Evolutionary conservation across 2,329 filamentous ascomycete species (phyloP), one percentile per base, ranked within the genome.

Genomic region (Alternaria postmessia): DNA sequence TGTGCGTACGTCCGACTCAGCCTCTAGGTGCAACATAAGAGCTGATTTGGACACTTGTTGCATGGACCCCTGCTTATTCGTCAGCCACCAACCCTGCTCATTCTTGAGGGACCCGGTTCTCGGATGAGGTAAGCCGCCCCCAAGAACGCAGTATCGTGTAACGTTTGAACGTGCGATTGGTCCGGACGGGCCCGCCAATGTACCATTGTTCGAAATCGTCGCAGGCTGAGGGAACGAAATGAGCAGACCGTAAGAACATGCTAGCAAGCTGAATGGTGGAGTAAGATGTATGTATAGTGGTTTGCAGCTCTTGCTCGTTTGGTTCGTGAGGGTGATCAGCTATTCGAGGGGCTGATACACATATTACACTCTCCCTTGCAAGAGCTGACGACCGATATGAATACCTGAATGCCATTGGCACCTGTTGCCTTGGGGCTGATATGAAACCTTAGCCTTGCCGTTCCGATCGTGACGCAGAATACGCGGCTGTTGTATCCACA

Each of bases 121-220:
- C 18, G 22, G 20, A 46, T 54, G 53, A 63, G 39, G 14, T 54
- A 44, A 61, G 59, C 54, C 54, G 51, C 47, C 51, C 39, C 47
- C 52, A 12, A 34, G 16, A 42, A 41, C 34, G 44, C n/a, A 52
- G 18, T 39, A 22, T 14, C 28, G 34, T 54, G 39, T 47, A 44
- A 34, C 39, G 18, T 51, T 16, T 14, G n/a, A 18, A 24, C 26
- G 34, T 34, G 18, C 34, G 43, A 54, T 26, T 59, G n/a, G 26
- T 28, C 24, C 36, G 32, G 20, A 51, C 14, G n/a, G 14, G 9
- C 16, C 28, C 14, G 43, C 30, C 41, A 46, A 41, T 20, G 28
- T 24, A 39, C 1, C 36, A 24, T 44, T 51, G n/a, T 22, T 16
- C 16, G 16, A 14, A 51, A 24, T 34, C n/a, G 52, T 16, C 16